Conservation (phyloP, 352 stramenopile genomes). For the Globisporangium splendens region DNA sequence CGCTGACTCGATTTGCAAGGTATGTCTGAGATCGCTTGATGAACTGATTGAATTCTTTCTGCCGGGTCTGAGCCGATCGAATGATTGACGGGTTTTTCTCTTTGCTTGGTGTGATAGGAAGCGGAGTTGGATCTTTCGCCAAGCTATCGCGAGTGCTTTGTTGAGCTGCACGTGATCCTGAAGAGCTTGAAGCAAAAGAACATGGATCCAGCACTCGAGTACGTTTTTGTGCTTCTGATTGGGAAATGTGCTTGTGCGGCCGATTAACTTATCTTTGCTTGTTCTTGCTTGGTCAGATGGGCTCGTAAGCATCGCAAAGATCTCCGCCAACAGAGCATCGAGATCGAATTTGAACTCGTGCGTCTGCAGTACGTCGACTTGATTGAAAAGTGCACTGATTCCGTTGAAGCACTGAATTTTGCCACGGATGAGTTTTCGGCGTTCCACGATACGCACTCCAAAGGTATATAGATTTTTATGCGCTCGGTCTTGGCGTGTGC, state of each 20-base stretch:
- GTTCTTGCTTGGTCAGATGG: slow-evolving; percentile 40
- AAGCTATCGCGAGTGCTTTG: slow-evolving; percentile 59
- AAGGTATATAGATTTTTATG: slow-evolving; percentile 23
- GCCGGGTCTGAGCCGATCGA: too few species aligned
- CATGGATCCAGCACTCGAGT: slow-evolving; percentile 65
- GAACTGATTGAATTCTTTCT: too few species aligned
- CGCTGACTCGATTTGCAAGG: slow-evolving; percentile 65
- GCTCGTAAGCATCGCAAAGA: slow-evolving; percentile 49
- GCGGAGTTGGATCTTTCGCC: slow-evolving; percentile 44
- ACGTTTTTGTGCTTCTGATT: too few species aligned
- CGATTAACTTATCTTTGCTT: background rate
- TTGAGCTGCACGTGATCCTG: slow-evolving; percentile 64
- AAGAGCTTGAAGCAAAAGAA: slow-evolving; percentile 61
- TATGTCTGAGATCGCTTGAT: slow-evolving; percentile 11
- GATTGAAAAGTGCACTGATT: slow-evolving; percentile 56
- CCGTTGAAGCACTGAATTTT: slow-evolving; percentile 69
- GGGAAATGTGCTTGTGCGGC: slow-evolving; percentile 5
- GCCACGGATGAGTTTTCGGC: slow-evolving; percentile 55
- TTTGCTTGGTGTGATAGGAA: slow-evolving; percentile 33
- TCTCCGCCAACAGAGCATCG: slow-evolving; percentile 43
- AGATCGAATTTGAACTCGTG: slow-evolving; percentile 85
- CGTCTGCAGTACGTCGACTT: slow-evolving; percentile 79
- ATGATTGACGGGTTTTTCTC: background rate
- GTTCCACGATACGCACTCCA: slow-evolving; percentile 59
- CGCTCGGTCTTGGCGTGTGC: background rate